These are phyloP conservation scores for Sclerotinia spermophila DNA, from an alignment of 2,329 filamentous ascomycete genomes.

Conservation along the genomic window DNA sequence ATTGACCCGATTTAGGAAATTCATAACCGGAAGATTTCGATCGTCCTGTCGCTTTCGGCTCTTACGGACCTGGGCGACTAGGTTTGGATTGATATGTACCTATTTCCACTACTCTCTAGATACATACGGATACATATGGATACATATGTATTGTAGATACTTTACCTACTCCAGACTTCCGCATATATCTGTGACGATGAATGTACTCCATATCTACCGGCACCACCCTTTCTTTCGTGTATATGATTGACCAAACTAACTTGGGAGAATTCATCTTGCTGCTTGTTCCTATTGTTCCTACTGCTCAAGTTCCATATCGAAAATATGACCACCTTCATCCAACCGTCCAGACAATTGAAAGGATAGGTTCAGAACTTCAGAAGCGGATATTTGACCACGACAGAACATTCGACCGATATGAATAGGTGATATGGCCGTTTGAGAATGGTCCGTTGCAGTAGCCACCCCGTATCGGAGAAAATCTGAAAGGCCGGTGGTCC, in stretches of 20 bases:
- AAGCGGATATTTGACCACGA: slow-evolving; percentile 14
- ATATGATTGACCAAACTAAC: background rate
- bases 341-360: slow-evolving; percentile 2
- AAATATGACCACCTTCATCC: background rate
- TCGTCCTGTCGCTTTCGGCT: slow-evolving; percentile 11
- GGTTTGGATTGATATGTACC: background rate
- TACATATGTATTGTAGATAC: slow-evolving; percentile 8
- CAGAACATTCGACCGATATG: slow-evolving; percentile 5
- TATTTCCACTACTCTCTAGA: background rate
- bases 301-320: slow-evolving; percentile 4
- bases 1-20: slow-evolving; percentile 1
- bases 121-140: no score
- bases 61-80: background rate
- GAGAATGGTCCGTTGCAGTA: slow-evolving; percentile 6
- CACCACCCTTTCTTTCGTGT: background rate
- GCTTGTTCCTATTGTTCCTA: background rate
- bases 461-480: slow-evolving; percentile 1
- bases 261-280: background rate
- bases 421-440: slow-evolving; percentile 13
- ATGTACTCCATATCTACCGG: slow-evolving; percentile 10
- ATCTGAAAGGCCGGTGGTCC: background rate
- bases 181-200: background rate
- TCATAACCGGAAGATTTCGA: slow-evolving; percentile 8
- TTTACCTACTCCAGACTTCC: slow-evolving; percentile 6
- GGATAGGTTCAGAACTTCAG: background rate